A percentile compares a stretch with the other conserved stretches of the same genome.
phyloP scores from a whole-genome alignment of 1,284 basidiomycete genomes.

The Melanopsichium pennsylvanicum region DNA sequence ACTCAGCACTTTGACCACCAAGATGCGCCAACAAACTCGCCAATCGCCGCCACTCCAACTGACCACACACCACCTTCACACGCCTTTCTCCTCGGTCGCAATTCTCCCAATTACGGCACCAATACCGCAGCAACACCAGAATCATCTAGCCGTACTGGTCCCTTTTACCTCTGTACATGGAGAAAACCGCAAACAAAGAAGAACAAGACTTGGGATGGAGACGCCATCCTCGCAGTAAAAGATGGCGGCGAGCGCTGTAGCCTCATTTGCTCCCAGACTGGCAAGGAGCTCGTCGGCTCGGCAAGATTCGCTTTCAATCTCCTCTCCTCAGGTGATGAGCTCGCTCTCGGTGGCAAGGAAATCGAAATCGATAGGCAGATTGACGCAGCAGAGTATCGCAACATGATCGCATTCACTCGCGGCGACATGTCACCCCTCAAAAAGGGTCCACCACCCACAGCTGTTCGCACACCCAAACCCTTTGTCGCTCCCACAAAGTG shows the following conservation, averaged over 20 bases:
- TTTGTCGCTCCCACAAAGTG: slow-evolving; percentile 30
- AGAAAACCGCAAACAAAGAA: slow-evolving; percentile 80
- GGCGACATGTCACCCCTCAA: slow-evolving; percentile 32
- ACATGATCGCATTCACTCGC: slow-evolving; percentile 27
- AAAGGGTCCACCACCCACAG: slow-evolving; percentile 25
- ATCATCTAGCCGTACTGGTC: slow-evolving; percentile 29
- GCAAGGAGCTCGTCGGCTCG: slow-evolving; percentile 42
- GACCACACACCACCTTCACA: slow-evolving; percentile 24
- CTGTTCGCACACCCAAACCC: slow-evolving; percentile 25
- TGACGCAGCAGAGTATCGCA: slow-evolving; percentile 24
- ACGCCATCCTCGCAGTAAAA: slow-evolving; percentile 62
- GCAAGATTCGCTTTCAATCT: slow-evolving; percentile 32
- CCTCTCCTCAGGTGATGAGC: slow-evolving; percentile 43
- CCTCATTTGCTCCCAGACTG: slow-evolving; percentile 50
- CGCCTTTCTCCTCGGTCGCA: slow-evolving; percentile 27
- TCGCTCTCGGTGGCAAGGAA: slow-evolving; percentile 54
- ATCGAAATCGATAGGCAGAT: slow-evolving; percentile 46
- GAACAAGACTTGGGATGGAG: slow-evolving; percentile 85
- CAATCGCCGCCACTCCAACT: background rate
- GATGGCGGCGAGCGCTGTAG: slow-evolving; percentile 39
- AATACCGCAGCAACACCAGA: background rate
- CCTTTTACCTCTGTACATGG: slow-evolving; percentile 61
- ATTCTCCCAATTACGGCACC: slow-evolving; percentile 4
- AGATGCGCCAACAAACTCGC: background rate
- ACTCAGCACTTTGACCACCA: slow-evolving; percentile 17